Evolutionary conservation across 2,329 filamentous ascomycete genomes (phyloP), one percentile per base, ranked within the genome.

Genomic region (Pezicula neosporulosa): DNA sequence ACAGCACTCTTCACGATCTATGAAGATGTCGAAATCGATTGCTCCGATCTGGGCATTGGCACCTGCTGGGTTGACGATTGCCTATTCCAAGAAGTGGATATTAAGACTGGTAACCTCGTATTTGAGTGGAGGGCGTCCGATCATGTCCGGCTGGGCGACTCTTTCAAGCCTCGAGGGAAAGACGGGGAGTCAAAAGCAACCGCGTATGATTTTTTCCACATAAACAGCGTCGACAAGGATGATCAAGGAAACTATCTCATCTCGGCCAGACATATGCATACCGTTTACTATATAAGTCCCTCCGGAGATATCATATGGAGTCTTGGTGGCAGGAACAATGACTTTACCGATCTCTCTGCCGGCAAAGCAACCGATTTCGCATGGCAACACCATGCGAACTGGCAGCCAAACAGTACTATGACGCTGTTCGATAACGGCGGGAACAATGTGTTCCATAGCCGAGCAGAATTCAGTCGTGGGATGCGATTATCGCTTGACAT

Each of bases 311-410:
- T 76, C 35, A 68, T 77, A 49, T 77, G 75, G 75, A 63, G 68
- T 6, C 61, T 77, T n/a, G 72, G 72, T 8, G 74, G 74, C 24
- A 68, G 65, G 18, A 69, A 68, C 21, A 72, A 73, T 3, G 70
- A 70, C 21, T 75, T 78, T 58, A 52, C 15, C 2, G 56, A 59
- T 38, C 48, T 59, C 2, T 54, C 58, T 13, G 63, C 62, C 2
- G 60, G 61, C 44, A 65, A 63, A 10, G 72, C 74, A 45, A 74
- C 73, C 52, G 63, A 68, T 18, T 77, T 78, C 55, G 70, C 69
- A 9, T 77, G 72, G 62, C 74, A 78, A 57, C 75, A 78, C 56
- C 69, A 78, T 58, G 75, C 72, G 0, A 69, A 71, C 12, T 77
- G 50, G 52, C 46, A 43, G n/a, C 19, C 8, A 1, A 49, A 61